Percentiles rank a stretch among this genome's conserved stretches.
Conservation (phyloP, 106 monocot genomes). For the Dendrobium officinale region DNA sequence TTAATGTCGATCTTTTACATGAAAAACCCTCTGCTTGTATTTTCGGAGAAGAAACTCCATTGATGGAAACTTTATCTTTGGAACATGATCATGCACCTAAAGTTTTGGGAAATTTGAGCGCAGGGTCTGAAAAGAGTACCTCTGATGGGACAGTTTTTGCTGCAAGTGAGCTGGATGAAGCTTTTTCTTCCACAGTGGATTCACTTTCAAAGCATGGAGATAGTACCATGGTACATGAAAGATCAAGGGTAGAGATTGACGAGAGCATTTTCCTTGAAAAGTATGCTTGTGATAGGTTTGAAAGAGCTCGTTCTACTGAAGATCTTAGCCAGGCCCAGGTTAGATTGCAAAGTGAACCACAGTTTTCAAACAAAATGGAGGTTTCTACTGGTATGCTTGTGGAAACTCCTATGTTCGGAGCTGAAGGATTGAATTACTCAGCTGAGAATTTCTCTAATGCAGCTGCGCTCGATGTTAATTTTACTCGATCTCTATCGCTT, state of each 20-base stretch:
- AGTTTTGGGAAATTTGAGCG: neutral
- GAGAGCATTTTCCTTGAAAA: neutral
- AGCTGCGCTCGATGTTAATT: neutral
- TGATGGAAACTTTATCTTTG: neutral
- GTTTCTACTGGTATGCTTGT: neutral
- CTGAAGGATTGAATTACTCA: neutral
- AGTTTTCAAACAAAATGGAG: neutral
- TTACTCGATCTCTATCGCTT: neutral
- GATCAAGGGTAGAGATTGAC: neutral
- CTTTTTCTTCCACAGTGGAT: neutral
- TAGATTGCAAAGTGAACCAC: neutral
- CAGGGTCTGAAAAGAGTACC: neutral
- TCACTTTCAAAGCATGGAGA: slow-evolving; percentile 3
- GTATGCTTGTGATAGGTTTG: neutral
- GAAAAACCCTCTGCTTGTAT: neutral
- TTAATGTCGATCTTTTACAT: neutral
- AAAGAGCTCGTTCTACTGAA: neutral
- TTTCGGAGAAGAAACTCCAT: neutral
- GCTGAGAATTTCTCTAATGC: neutral
- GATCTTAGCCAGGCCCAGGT: neutral
- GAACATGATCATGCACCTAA: neutral
- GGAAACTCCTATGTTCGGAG: neutral
- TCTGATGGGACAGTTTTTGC: neutral
- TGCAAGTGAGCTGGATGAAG: neutral
- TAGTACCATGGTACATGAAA: neutral